Evolutionary conservation across 2,329 filamentous ascomycete species (phyloP), one percentile per base, ranked within the genome.

Genomic region (Clarireedia paspali): DNA sequence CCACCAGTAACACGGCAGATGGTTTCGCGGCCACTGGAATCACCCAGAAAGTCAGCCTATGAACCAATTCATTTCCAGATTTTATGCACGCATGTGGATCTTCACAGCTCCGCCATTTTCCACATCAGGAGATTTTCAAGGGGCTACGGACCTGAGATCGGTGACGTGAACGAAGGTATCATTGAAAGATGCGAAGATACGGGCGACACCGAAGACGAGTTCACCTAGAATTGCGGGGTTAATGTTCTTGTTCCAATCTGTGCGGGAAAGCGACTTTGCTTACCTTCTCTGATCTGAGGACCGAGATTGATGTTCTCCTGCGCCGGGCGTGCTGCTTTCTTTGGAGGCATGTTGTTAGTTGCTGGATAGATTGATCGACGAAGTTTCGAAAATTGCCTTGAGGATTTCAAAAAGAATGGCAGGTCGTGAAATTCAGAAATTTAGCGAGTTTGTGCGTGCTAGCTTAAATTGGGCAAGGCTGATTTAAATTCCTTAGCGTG

Each of bases 1-100:
- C 95, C 95, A 82, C 95, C 94, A 72, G 95, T 99, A 70, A 99
- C 92, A 89, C 94, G 91, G 85, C 85, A 89, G 82, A 99, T 96
- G 80, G 95, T 99, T 88, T 99, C 94, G 80, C 94, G 94, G 81
- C 94, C 94, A 80, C 89, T 95, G 81, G 75, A 82, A 84, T 83
- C 79, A 84, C 78, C 79, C 79, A 82, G 75, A 72, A 75, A 73
- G 79, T 87, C 78, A 86, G 83, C 78, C 77, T 79, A 64, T 74
- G 67, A 72, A 71, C 71, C 69, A 69, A 61, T 67, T 63, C 63
- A 34, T 45, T 54, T 44, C 53, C 50, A 55, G 23, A 36, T 45
- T 26, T 42, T 36, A 20, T 26, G 17, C 26, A 36, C 23, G 20
- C 2, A 60, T 40, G 51, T 56, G 48, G 55, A 9, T 51, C 47